A percentile compares a stretch with the other conserved stretches of the same genome.
phyloP scores from a whole-genome alignment of 768 basidiomycete species.

The Leccinum subgranulosum region DNA sequence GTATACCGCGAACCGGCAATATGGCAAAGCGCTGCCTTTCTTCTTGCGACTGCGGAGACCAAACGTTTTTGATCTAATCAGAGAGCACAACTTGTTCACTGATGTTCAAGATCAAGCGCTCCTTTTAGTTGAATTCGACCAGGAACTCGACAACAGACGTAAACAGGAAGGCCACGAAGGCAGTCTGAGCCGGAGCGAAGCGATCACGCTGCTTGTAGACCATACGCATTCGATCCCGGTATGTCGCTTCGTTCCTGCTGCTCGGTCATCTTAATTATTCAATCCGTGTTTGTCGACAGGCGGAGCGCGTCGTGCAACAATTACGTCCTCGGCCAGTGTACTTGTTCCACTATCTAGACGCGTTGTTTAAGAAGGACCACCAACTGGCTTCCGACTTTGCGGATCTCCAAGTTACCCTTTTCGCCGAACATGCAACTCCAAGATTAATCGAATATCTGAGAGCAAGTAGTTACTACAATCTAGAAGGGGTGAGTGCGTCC shows the following conservation, averaged over 20 bases:
- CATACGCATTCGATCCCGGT: constrained; percentile 97
- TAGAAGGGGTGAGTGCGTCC: constrained; percentile 60
- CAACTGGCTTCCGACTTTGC: constrained; percentile 77
- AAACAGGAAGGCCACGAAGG: constrained; percentile 39
- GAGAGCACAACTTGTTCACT: constrained; percentile 90
- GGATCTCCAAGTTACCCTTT: constrained; percentile 86
- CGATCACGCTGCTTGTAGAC: constrained; percentile 84
- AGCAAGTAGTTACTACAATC: constrained; percentile 85
- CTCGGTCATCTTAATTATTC: background rate
- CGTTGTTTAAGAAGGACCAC: constrained; percentile 83
- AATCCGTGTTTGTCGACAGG: constrained; percentile 43
- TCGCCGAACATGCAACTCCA: constrained; percentile 79
- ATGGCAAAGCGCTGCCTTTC: constrained; percentile 90
- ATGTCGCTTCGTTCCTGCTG: constrained; percentile 22
- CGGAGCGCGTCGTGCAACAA: constrained; percentile 84
- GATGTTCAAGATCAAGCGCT: constrained; percentile 93
- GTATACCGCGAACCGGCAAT: constrained; percentile 84
- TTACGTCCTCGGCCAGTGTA: constrained; percentile 72
- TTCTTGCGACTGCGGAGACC: constrained; percentile 82
- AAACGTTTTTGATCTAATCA: constrained; percentile 92
- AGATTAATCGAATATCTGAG: constrained; percentile 89
- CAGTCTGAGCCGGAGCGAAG: constrained; percentile 57
- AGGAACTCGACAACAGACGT: constrained; percentile 70
- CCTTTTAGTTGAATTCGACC: constrained; percentile 91
- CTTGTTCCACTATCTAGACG: constrained; percentile 91